A percentile compares a stretch with the other conserved stretches of the same genome.
Evolutionary conservation across 2,329 filamentous ascomycete genomes (phyloP).

Genomic region (Aspergillus piperis): DNA sequence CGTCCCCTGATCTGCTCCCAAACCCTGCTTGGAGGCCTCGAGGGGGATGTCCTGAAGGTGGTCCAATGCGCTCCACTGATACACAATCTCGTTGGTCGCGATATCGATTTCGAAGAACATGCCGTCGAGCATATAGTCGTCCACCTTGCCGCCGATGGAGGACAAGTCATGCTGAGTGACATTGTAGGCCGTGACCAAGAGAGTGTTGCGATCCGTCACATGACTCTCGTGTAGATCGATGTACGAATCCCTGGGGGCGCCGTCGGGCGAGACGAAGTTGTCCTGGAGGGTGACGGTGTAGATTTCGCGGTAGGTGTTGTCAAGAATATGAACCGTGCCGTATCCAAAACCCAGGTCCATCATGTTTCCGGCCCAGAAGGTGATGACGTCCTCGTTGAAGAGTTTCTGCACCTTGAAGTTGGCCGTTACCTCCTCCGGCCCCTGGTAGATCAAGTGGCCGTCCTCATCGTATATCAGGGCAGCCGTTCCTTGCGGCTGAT

Average conservation of each 20-base stretch:
- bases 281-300: slow-evolving; percentile 32
- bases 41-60: slow-evolving; percentile 34
- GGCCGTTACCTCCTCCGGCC: slow-evolving; percentile 33
- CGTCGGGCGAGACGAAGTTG: slow-evolving; percentile 28
- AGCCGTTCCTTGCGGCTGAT: slow-evolving; percentile 28
- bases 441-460: slow-evolving; percentile 39
- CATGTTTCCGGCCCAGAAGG: slow-evolving; percentile 39
- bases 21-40: slow-evolving; percentile 28
- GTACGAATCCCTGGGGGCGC: slow-evolving; percentile 26
- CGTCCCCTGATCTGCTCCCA: slow-evolving; percentile 20
- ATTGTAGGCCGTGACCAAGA: slow-evolving; percentile 40
- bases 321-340: slow-evolving; percentile 35
- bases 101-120: slow-evolving; percentile 40
- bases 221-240: slow-evolving; percentile 40
- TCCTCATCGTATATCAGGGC: slow-evolving; percentile 41
- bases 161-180: slow-evolving; percentile 36
- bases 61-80: slow-evolving; percentile 38
- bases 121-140: slow-evolving; percentile 36
- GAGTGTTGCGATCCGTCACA: slow-evolving; percentile 35
- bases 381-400: slow-evolving; percentile 37
- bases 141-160: slow-evolving; percentile 30
- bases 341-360: slow-evolving; percentile 32
- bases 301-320: slow-evolving; percentile 37
- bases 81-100: slow-evolving; percentile 35
- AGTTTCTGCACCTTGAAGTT: slow-evolving; percentile 40